These are phyloP conservation scores for Macrotyloma uniflorum DNA, from an alignment of 306 rosid genomes.

Conservation along the genomic window DNA sequence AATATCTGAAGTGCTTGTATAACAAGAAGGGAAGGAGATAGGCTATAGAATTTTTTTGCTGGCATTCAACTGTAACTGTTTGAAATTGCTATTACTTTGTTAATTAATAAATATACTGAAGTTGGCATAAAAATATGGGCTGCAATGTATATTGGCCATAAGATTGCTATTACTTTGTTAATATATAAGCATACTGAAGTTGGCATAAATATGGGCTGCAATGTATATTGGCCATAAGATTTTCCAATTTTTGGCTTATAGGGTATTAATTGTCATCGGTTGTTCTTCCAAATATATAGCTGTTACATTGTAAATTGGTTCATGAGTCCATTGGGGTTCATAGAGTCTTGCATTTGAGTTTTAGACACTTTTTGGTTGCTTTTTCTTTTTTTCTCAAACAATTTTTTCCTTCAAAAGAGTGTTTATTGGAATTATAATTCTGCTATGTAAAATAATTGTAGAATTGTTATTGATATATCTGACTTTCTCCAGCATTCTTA, in stretches of 20 bases:
- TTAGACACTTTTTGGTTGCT: not conserved
- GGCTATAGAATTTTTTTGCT: not conserved
- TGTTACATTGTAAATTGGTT: not conserved
- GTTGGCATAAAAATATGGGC: too few species aligned
- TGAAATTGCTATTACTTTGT: not conserved
- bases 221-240: not conserved
- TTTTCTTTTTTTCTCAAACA: not conserved
- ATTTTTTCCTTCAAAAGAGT: not conserved
- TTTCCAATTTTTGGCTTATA: not conserved
- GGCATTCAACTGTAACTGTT: not conserved
- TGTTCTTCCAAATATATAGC: not conserved
- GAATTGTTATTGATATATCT: not conserved
- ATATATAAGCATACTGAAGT: constrained; percentile 23
- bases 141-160: too few species aligned
- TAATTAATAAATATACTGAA: not conserved
- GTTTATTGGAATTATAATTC: not conserved
- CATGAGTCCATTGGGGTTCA: not conserved
- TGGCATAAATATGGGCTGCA: constrained; percentile 8
- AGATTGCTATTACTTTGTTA: too few species aligned
- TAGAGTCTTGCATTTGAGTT: not conserved
- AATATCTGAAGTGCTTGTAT: not conserved
- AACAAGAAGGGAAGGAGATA: not conserved
- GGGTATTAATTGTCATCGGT: not conserved
- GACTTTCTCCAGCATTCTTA: constrained; percentile 21
- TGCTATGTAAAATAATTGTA: not conserved